Evolutionary conservation across 2,329 filamentous ascomycete genomes (phyloP).

Genomic region (Fusarium brevicatenulatum): DNA sequence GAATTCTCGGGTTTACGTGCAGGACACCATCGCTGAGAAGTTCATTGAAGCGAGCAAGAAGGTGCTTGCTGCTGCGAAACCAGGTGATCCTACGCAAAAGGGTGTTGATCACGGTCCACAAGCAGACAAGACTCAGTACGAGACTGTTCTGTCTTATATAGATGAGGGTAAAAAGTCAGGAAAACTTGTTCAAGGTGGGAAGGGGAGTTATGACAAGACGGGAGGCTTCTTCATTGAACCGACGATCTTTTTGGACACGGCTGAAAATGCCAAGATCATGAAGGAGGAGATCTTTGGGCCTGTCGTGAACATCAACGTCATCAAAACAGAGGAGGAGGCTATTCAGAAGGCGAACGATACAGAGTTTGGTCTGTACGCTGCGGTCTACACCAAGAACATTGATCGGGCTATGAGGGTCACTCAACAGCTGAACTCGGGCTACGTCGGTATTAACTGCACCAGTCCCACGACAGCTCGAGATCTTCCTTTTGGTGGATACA

Average conservation of each 20-base stretch:
- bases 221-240: slow-evolving; percentile 34
- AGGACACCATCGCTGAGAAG: slow-evolving; percentile 56
- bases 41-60: slow-evolving; percentile 21
- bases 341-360: slow-evolving; percentile 54
- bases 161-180: slow-evolving; percentile 28
- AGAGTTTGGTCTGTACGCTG: slow-evolving; percentile 64
- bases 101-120: slow-evolving; percentile 29
- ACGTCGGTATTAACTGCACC: slow-evolving; percentile 66
- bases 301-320: slow-evolving; percentile 65
- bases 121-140: slow-evolving; percentile 26
- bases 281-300: slow-evolving; percentile 73
- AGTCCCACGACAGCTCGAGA: slow-evolving; percentile 29
- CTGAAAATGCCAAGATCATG: slow-evolving; percentile 56
- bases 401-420: slow-evolving; percentile 56
- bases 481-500: slow-evolving; percentile 34
- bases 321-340: slow-evolving; percentile 49
- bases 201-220: neutral
- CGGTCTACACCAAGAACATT: slow-evolving; percentile 67
- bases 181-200: slow-evolving; percentile 14
- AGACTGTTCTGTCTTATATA: slow-evolving; percentile 21
- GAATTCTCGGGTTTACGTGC: slow-evolving; percentile 67
- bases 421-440: slow-evolving; percentile 67
- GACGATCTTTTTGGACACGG: slow-evolving; percentile 36
- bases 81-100: slow-evolving; percentile 1
- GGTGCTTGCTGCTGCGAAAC: neutral